phyloP scores from a whole-genome alignment of 148 eudicot species.

The Rhododendron molle region DNA sequence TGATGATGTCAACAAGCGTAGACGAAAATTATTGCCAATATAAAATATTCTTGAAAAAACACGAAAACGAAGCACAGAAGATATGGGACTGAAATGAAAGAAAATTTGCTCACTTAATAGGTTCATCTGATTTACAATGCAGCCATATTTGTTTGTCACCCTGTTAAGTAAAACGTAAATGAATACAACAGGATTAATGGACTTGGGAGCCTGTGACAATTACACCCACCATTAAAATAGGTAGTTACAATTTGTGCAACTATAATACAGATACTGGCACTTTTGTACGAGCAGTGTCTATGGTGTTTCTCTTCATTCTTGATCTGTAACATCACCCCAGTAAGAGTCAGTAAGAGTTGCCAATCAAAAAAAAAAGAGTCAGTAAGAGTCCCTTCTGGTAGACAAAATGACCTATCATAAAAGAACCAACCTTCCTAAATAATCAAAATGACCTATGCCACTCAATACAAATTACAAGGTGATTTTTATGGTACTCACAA shows the following conservation, averaged over 20 bases:
- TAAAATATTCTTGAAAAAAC: neutral
- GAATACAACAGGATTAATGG: neutral
- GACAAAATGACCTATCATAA: neutral
- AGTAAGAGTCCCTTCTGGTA: neutral
- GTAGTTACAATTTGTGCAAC: neutral
- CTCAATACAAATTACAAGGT: neutral
- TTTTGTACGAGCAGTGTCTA: neutral
- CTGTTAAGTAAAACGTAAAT: neutral
- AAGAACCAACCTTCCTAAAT: neutral
- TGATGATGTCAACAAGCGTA: no score
- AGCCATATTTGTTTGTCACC: neutral
- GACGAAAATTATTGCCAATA: neutral
- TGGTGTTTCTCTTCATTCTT: neutral
- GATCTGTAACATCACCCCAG: neutral
- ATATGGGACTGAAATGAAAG: neutral
- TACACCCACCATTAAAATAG: neutral
- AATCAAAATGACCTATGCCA: neutral
- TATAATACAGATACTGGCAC: neutral
- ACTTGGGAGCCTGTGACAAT: neutral
- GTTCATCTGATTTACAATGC: neutral
- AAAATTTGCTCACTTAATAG: neutral
- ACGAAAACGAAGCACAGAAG: neutral
- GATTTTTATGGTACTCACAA: neutral
- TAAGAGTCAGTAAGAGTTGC: neutral
- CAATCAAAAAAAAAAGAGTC: no score